These are phyloP conservation scores for Scleromitrula shiraiana DNA, from an alignment of 2,329 filamentous ascomycete genomes.

Conservation along the genomic window DNA sequence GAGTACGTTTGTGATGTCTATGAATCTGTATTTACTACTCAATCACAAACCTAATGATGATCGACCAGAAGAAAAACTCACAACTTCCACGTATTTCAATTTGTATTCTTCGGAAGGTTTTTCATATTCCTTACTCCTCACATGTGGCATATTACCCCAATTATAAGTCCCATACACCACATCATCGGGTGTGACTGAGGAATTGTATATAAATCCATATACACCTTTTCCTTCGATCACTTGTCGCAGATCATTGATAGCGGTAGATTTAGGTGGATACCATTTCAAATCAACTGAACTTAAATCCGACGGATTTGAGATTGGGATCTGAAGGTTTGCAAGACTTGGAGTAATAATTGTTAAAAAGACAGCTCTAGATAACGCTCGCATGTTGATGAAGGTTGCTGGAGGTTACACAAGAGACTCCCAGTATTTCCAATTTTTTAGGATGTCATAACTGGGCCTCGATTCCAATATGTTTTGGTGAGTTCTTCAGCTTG, in stretches of 20 bases:
- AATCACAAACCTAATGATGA: neutral
- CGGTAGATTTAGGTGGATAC: slow-evolving; percentile 47
- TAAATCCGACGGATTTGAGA: neutral
- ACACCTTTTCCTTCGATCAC: slow-evolving; percentile 53
- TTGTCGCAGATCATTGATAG: slow-evolving; percentile 52
- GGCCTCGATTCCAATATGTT: no score
- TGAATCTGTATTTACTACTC: slow-evolving; percentile 47
- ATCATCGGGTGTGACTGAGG: slow-evolving; percentile 46
- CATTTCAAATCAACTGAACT: slow-evolving; percentile 33
- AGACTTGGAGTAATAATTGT: neutral
- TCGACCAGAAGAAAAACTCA: slow-evolving; percentile 34
- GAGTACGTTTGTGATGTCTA: slow-evolving; percentile 77
- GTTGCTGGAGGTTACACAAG: no score
- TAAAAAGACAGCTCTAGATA: neutral
- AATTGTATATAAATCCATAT: slow-evolving; percentile 68
- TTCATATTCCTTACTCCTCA: slow-evolving; percentile 58
- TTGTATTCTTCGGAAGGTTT: slow-evolving; percentile 47
- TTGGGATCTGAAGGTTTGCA: neutral
- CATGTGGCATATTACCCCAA: slow-evolving; percentile 73
- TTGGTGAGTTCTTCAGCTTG: no score
- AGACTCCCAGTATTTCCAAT: no score
- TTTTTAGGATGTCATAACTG: no score
- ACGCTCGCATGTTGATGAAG: neutral
- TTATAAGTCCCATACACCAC: slow-evolving; percentile 59
- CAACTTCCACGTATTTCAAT: slow-evolving; percentile 68